Evolutionary conservation across 202 grass and related monocot species (phyloP), one percentile per base, ranked within the genome.

Genomic region (Panicum hallii): DNA sequence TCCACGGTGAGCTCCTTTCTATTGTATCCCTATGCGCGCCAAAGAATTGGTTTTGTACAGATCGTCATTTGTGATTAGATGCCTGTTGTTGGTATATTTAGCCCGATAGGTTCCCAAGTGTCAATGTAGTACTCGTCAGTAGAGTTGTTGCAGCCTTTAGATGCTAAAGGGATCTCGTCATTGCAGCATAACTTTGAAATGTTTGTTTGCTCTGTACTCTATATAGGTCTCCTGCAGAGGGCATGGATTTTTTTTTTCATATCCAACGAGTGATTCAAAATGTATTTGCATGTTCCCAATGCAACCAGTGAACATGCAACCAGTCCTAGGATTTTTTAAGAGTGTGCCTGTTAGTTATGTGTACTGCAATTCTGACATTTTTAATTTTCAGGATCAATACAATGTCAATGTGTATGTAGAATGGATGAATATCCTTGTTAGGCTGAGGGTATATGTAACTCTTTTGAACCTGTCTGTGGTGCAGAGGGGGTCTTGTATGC

Each of bases 401-500:
- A 36, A 9, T 34, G 34, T 9, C 17, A 49, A 14, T 49, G 14
- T 44, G 4, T 36, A 9, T 46, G 17, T n/a, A 4, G 0, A 5
- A 15, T 0, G 34, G 3, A 1, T 16, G 55, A 6, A 72, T 11
- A 20, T 85, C 16, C 20, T 26, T 53, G 16, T 5, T 38, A n/a
- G 3, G 14, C 30, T 3, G 9, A 13, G 13, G 0, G 0, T 10
- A 20, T 13, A 5, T 11, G 9, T 43, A 14, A 78, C 15, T 12
- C 10, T 9, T 14, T 7, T 47, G 1, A 62, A 38, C 48, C 34
- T 11, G 16, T 56, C 34, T 11, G 16, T 56, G 50, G 38, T 81
- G 45, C 87, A 97, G 95, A 97, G 90, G 95, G 95, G 0, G 95
- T 94, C 26, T 70, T 97, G 40, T 97, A 91, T 70, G 91, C 94